phyloP scores from a whole-genome alignment of 2,329 filamentous ascomycete genomes.

The Colletotrichum tanaceti region DNA sequence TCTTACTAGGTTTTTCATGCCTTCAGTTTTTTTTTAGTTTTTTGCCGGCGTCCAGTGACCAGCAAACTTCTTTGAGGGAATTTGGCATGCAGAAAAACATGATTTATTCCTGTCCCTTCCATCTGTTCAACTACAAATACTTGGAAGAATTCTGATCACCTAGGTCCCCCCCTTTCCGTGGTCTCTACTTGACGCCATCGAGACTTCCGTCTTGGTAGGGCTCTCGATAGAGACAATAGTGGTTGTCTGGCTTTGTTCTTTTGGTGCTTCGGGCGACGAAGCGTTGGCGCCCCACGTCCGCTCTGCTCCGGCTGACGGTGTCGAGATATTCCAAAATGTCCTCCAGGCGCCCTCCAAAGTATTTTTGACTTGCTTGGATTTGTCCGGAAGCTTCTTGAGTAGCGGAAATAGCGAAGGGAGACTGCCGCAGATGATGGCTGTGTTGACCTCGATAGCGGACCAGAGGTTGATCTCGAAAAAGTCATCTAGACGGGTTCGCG shows the following conservation, averaged over 20 bases:
- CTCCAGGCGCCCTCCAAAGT: background rate
- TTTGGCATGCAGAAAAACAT: background rate
- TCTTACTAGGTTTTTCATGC: no score
- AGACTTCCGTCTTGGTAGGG: background rate
- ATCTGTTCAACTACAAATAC: background rate
- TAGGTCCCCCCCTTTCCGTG: background rate
- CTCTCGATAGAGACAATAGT: background rate
- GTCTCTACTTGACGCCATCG: background rate
- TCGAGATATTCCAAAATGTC: background rate
- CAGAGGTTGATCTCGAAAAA: slow-evolving; percentile 48
- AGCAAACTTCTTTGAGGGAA: background rate
- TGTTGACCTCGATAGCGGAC: slow-evolving; percentile 49
- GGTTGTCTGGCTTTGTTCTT: background rate
- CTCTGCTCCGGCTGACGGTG: background rate
- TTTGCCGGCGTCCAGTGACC: background rate
- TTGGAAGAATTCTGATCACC: background rate
- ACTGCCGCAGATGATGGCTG: slow-evolving; percentile 57
- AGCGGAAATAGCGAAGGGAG: slow-evolving; percentile 56
- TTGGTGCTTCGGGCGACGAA: background rate
- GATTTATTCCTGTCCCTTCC: background rate
- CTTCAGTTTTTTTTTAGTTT: background rate
- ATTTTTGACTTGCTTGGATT: background rate
- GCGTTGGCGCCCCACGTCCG: background rate
- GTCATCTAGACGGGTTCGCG: slow-evolving; percentile 38
- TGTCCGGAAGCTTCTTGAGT: slow-evolving; percentile 5